Conservation (phyloP, 805 yeast genomes). For the Cyberlindnera bimundalis region DNA sequence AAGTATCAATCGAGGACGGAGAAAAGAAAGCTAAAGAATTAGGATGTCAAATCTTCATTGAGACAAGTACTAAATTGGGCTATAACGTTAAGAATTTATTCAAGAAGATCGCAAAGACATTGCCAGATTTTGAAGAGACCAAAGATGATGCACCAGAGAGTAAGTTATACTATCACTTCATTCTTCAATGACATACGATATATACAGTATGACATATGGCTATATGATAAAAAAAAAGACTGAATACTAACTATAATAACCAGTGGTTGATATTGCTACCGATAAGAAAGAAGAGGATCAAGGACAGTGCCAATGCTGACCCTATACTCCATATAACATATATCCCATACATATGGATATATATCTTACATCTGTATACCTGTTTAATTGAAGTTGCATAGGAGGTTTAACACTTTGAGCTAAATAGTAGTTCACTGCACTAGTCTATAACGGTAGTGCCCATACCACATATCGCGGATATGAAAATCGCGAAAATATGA, state of each 20-base stretch:
- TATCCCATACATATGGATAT: not conserved
- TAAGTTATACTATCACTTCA: conserved; percentile 12
- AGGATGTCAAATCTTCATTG: conserved; percentile 79
- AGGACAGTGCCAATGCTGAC: conserved; percentile 26
- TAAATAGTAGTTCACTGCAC: not conserved
- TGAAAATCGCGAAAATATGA: too few species aligned
- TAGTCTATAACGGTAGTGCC: too few species aligned
- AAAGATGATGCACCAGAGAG: conserved; percentile 26
- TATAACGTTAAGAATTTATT: conserved; percentile 88
- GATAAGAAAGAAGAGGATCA: conserved; percentile 23
- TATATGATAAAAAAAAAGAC: too few species aligned
- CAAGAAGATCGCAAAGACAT: conserved; percentile 83
- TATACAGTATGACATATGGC: too few species aligned
- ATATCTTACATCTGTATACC: too few species aligned
- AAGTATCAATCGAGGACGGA: conserved; percentile 81
- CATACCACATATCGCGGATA: too few species aligned
- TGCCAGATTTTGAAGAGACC: conserved; percentile 71
- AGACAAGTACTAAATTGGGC: conserved; percentile 93
- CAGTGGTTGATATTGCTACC: conserved; percentile 26
- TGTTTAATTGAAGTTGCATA: too few species aligned
- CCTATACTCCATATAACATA: not conserved
- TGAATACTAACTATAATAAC: conserved; percentile 17
- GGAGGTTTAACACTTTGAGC: too few species aligned
- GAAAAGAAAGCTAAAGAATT: conserved; percentile 68
- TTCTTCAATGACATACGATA: too few species aligned